These are phyloP conservation scores for Chlamydomonas reinhardtii DNA, from an alignment of 163 green algal genomes.

Conservation along the genomic window DNA sequence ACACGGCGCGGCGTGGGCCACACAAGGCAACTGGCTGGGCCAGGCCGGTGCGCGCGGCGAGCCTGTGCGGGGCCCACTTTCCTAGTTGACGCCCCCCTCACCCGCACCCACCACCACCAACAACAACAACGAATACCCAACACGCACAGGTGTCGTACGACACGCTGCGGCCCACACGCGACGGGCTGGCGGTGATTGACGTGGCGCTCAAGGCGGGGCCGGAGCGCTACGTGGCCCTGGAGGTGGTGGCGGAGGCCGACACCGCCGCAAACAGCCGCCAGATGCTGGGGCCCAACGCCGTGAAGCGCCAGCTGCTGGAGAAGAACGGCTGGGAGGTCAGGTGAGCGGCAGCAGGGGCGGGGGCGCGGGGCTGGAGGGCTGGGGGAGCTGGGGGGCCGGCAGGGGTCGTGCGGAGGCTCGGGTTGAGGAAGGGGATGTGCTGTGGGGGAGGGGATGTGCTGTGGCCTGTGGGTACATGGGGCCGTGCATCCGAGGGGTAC, in stretches of 20 bases:
- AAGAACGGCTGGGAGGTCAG: slow-evolving; percentile 50
- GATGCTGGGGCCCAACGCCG: neutral
- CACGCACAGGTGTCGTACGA: slow-evolving; percentile 8
- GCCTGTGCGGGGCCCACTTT: too few species aligned
- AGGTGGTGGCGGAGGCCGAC: neutral
- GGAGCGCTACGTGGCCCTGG: slow-evolving; percentile 1
- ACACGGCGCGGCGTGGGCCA: too few species aligned
- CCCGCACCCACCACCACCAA: too few species aligned
- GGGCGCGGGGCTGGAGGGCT: neutral
- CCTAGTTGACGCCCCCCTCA: too few species aligned
- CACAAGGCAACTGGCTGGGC: too few species aligned
- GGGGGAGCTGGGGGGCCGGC: neutral
- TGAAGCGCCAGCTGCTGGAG: slow-evolving; percentile 38
- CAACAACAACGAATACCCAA: too few species aligned
- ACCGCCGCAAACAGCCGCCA: slow-evolving; percentile 30
- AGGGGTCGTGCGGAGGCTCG: too few species aligned
- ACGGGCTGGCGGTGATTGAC: slow-evolving; percentile 37
- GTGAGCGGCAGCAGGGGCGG: neutral
- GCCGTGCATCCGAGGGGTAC: too few species aligned
- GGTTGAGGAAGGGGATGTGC: too few species aligned
- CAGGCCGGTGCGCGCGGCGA: too few species aligned
- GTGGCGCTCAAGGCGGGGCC: slow-evolving; percentile 34
- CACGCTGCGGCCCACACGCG: slow-evolving; percentile 4
- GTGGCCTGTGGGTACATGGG: too few species aligned
- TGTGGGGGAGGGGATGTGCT: too few species aligned